These are phyloP conservation scores for Fusarium keratoplasticum DNA, from an alignment of 2,329 filamentous ascomycete species.

Conservation along the genomic window DNA sequence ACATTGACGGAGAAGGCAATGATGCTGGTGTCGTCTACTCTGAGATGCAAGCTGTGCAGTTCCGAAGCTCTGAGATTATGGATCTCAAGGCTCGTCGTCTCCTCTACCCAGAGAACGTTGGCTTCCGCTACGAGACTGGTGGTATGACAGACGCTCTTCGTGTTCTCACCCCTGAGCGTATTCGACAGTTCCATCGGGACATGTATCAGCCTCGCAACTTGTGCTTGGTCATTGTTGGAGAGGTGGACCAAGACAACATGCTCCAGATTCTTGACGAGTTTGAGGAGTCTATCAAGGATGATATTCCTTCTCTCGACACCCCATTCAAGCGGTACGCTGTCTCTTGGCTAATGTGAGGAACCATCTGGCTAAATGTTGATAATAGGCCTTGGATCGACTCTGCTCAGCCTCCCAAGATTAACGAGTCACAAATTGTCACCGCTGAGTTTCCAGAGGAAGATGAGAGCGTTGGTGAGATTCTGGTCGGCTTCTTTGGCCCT, in stretches of 20 bases:
- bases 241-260: conserved; percentile 85
- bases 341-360: background rate
- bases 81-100: conserved; percentile 83
- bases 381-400: conserved; percentile 88
- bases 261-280: conserved; percentile 87
- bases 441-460: conserved; percentile 97
- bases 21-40: conserved; percentile 98
- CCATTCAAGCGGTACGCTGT: conserved; percentile 74
- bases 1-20: conserved; percentile 91
- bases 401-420: conserved; percentile 77
- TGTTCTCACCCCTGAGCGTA: conserved; percentile 86
- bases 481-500: conserved; percentile 89
- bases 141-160: conserved; percentile 94
- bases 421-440: conserved; percentile 78
- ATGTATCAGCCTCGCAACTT: conserved; percentile 99
- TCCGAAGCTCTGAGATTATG: conserved; percentile 86
- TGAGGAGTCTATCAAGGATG: conserved; percentile 85
- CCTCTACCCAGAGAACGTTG: conserved; percentile 88
- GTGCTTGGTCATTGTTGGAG: conserved; percentile 90
- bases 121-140: conserved; percentile 98
- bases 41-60: conserved; percentile 97
- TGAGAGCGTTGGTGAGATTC: conserved; percentile 89
- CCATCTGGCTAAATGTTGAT: conserved; percentile 10
- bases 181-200: conserved; percentile 91
- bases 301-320: conserved; percentile 79